These are phyloP conservation scores for Aspergillus mulundensis DNA, from an alignment of 495 filamentous ascomycete species.

Conservation along the genomic window DNA sequence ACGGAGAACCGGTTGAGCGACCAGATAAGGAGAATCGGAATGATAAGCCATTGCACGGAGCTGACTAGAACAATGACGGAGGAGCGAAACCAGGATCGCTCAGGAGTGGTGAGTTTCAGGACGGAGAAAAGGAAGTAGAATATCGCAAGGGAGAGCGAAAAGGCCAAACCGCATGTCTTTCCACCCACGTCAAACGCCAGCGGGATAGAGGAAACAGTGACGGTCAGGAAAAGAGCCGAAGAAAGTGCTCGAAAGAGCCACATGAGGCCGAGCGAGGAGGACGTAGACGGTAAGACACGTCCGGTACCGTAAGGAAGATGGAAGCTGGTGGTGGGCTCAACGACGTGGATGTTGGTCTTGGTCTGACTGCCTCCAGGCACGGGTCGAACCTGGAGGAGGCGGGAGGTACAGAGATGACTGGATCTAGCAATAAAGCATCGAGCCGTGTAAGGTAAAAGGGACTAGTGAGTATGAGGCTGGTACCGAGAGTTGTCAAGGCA, in stretches of 20 bases:
- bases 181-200: slow-evolving; percentile 97
- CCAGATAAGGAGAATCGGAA: slow-evolving; percentile 88
- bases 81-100: slow-evolving; percentile 67
- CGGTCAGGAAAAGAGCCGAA: slow-evolving; percentile 75
- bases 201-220: slow-evolving; percentile 88
- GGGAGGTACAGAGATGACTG: not conserved
- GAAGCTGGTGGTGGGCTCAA: not conserved
- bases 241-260: slow-evolving; percentile 70
- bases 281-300: not conserved
- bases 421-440: slow-evolving; percentile 2
- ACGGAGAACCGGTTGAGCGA: slow-evolving; percentile 89
- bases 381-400: not conserved
- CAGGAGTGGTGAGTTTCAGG: slow-evolving; percentile 76
- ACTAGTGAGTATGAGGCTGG: not conserved
- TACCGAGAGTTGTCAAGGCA: slow-evolving; percentile 1
- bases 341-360: not conserved
- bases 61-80: slow-evolving; percentile 60
- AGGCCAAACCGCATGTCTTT: slow-evolving; percentile 86
- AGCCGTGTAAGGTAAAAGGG: not conserved
- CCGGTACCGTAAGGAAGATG: not conserved
- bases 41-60: slow-evolving; percentile 74
- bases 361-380: slow-evolving; percentile 6
- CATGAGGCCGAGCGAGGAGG: slow-evolving; percentile 39
- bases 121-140: slow-evolving; percentile 90
- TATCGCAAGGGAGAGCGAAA: slow-evolving; percentile 75